These are phyloP conservation scores for Dactylellina sp. DNA, from an alignment of 2,329 filamentous ascomycete species.

Conservation along the genomic window DNA sequence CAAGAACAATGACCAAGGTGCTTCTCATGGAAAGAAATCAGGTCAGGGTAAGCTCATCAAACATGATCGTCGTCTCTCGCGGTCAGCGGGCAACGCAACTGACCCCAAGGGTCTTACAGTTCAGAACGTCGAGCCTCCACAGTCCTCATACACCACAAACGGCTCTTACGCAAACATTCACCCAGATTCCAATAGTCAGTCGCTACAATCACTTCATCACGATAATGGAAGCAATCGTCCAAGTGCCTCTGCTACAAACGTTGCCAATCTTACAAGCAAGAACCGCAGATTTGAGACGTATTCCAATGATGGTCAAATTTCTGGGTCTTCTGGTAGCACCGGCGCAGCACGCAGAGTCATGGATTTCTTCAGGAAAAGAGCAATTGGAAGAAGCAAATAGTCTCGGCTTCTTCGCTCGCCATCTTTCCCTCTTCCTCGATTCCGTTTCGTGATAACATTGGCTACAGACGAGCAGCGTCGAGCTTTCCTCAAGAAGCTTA, in stretches of 20 bases:
- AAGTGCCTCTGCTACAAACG: constrained; percentile 65
- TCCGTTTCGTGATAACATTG: constrained; percentile 25
- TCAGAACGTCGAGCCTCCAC: constrained; percentile 37
- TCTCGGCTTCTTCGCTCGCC: constrained; percentile 38
- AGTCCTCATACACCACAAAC: constrained; percentile 48
- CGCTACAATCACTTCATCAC: constrained; percentile 52
- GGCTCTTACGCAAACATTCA: constrained; percentile 60
- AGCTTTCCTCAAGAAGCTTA: constrained; percentile 32
- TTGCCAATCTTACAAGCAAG: constrained; percentile 77
- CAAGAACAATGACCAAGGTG: constrained; percentile 41
- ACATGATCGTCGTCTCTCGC: constrained; percentile 56
- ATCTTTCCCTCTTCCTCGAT: constrained; percentile 27
- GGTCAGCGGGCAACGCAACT: constrained; percentile 55
- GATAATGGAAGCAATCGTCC: constrained; percentile 64
- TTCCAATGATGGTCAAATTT: constrained; percentile 74
- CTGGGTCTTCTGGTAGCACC: constrained; percentile 76
- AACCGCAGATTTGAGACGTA: constrained; percentile 88
- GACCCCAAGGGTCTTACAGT: constrained; percentile 53
- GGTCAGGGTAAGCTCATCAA: constrained; percentile 57
- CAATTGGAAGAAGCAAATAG: constrained; percentile 74
- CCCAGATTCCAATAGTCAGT: constrained; percentile 61
- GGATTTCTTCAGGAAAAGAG: constrained; percentile 95
- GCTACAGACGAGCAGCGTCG: constrained; percentile 18
- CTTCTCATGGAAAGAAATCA: constrained; percentile 52
- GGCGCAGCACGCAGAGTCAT: constrained; percentile 92